Evolutionary conservation across 768 basidiomycete species (phyloP).

Genomic region (Tephrocybe sp.): DNA sequence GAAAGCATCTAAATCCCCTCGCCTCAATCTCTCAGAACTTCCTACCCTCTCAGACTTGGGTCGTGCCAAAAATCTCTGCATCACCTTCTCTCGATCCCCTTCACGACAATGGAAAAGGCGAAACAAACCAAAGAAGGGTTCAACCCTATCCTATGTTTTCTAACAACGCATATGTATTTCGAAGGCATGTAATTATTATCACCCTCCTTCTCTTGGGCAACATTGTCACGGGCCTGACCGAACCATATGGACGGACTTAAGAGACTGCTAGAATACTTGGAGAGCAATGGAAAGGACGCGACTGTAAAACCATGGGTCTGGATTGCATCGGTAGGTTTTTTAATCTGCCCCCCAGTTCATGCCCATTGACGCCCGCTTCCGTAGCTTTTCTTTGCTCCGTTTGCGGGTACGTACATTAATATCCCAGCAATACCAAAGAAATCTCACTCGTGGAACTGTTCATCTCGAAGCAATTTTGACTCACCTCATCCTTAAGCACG

Average conservation of each 20-base stretch:
- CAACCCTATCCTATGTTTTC: constrained; percentile 36
- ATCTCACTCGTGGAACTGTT: constrained; percentile 42
- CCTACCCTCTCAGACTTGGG: constrained; percentile 67
- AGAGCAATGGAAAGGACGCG: constrained; percentile 44
- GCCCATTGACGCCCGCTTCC: constrained; percentile 34
- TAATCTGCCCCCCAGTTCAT: constrained; percentile 36
- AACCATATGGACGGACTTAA: constrained; percentile 38
- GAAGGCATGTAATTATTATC: constrained; percentile 26
- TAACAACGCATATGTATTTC: constrained; percentile 35
- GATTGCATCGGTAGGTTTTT: constrained; percentile 41
- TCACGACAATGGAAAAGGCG: constrained; percentile 21
- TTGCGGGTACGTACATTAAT: constrained; percentile 4
- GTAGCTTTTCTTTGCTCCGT: constrained; percentile 27
- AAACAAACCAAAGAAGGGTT: constrained; percentile 29
- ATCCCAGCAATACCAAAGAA: constrained; percentile 12
- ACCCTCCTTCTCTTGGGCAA: constrained; percentile 24
- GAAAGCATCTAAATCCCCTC: constrained; percentile 38
- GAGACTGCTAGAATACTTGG: constrained; percentile 33
- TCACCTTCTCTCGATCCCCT: constrained; percentile 20
- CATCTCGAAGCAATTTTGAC: constrained; percentile 42
- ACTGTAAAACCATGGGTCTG: constrained; percentile 65
- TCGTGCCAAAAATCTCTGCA: constrained; percentile 20
- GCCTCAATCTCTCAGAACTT: constrained; percentile 46
- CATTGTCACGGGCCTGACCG: constrained; percentile 21
- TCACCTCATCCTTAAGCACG: constrained; percentile 38